Evolutionary conservation across 768 basidiomycete genomes (phyloP), one percentile per base, ranked within the genome.

Genomic region (Macrocybe gigantea): DNA sequence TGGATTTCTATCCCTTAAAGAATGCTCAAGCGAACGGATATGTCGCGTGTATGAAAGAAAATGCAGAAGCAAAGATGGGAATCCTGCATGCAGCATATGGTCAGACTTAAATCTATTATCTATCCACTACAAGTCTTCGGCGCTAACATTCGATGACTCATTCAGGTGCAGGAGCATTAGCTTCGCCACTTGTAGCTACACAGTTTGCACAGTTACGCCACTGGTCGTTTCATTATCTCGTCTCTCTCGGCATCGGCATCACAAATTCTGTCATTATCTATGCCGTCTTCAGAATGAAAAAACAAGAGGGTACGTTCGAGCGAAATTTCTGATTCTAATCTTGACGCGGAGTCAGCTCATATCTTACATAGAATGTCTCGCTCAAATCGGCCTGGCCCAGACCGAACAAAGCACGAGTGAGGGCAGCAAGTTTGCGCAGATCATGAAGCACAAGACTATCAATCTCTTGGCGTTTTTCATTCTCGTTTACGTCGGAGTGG

Each of bases 401-500:
- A 59, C 50, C 1, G 72, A 77, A 50, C 58, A 57, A 32, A 60
- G 52, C 10, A 56, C 58, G 15, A 68, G 57, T 44, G 65, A 59
- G 32, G 60, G 58, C 11, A 74, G 66, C 45, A 63, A 57, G 14
- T 67, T 77, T 59, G 66, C 67, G 14, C 76, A 83, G 51, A 80
- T 85, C 47, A 54, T 85, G 43, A 49, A 58, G 1, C 66, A 72
- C 41, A 76, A 69, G 48, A 70, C 72, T 0, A 82, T 86, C 1
- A 83, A 86, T 51, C 62, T 80, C 12, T 64, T 87, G 5, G 82
- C 85, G 0, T 64, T 81, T 52, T 87, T 83, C 56, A 72, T 77
- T 45, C 66, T 85, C 7, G 73, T 85, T 0, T 86, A 86, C 54
- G 82, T 86, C 15, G 85, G 85, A 7, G 75, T 82, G 2, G 85